phyloP scores from a whole-genome alignment of 108 stramenopile genomes.

The Fragilariopsis cylindrus region DNA sequence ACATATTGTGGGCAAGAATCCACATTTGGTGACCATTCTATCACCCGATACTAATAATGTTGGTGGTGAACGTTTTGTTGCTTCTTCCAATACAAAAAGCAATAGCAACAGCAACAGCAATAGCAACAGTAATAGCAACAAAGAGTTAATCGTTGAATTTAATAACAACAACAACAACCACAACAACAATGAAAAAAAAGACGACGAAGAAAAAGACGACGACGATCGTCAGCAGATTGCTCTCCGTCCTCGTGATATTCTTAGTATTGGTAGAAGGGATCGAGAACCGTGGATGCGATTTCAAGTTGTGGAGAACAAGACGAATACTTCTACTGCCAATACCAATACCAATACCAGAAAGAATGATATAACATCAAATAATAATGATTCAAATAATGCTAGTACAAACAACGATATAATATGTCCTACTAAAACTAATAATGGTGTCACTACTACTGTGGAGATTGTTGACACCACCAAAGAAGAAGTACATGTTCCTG shows the following conservation, averaged over 20 bases:
- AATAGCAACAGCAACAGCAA: not conserved
- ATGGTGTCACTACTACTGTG: too few species aligned
- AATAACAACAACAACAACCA: conserved; percentile 23
- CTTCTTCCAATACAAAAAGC: not conserved
- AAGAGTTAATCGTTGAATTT: not conserved
- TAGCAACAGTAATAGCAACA: not conserved
- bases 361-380: not conserved
- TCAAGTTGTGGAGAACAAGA: conserved; percentile 15
- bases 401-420: not conserved
- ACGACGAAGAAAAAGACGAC: not conserved
- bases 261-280: conserved; percentile 36
- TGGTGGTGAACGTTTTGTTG: too few species aligned
- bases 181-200: not conserved
- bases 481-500: too few species aligned
- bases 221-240: not conserved
- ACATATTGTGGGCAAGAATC: conserved; percentile 14
- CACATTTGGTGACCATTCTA: conserved; percentile 11
- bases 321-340: not conserved
- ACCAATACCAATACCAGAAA: not conserved
- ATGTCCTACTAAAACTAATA: too few species aligned
- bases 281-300: conserved; percentile 44
- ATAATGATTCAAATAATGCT: not conserved
- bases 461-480: too few species aligned
- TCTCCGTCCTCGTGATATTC: conserved; percentile 22
- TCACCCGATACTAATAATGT: not conserved